Evolutionary conservation across 805 yeast genomes (phyloP).

Genomic region (Metschnikowia noctiluminum): DNA sequence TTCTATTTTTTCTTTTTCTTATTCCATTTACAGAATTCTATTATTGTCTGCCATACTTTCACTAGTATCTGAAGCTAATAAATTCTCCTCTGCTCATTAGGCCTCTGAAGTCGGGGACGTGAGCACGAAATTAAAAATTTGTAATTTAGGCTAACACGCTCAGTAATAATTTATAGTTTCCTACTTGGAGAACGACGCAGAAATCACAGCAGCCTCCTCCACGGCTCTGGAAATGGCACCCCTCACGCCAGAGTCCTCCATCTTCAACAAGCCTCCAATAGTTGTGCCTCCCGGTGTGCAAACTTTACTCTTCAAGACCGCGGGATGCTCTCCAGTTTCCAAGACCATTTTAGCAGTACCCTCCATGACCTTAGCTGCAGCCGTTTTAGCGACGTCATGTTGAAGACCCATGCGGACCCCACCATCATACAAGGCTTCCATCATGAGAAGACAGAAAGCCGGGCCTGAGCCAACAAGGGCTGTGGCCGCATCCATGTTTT

Average conservation of each 20-base stretch:
- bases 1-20: too few relatives aligned
- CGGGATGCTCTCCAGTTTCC: conserved; percentile 82
- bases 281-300: conserved; percentile 99
- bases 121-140: neutral
- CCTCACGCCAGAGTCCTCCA: conserved; percentile 91
- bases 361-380: conserved; percentile 91
- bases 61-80: too few relatives aligned
- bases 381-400: conserved; percentile 70
- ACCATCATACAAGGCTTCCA: conserved; percentile 91
- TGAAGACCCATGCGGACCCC: conserved; percentile 95
- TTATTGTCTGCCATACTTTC: too few relatives aligned
- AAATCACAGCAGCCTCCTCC: conserved; percentile 86
- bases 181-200: conserved; percentile 47
- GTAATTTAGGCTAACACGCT: neutral
- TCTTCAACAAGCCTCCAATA: conserved; percentile 86
- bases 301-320: conserved; percentile 77
- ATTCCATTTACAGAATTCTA: too few relatives aligned
- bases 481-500: conserved; percentile 95
- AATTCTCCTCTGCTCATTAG: too few relatives aligned
- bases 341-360: conserved; percentile 92
- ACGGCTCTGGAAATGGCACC: conserved; percentile 84
- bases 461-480: conserved; percentile 96
- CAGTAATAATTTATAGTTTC: neutral
- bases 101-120: too few relatives aligned
- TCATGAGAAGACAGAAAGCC: conserved; percentile 83